These are phyloP conservation scores for Penicillium sclerotigenum DNA, from an alignment of 2,329 filamentous ascomycete genomes.

Conservation along the genomic window DNA sequence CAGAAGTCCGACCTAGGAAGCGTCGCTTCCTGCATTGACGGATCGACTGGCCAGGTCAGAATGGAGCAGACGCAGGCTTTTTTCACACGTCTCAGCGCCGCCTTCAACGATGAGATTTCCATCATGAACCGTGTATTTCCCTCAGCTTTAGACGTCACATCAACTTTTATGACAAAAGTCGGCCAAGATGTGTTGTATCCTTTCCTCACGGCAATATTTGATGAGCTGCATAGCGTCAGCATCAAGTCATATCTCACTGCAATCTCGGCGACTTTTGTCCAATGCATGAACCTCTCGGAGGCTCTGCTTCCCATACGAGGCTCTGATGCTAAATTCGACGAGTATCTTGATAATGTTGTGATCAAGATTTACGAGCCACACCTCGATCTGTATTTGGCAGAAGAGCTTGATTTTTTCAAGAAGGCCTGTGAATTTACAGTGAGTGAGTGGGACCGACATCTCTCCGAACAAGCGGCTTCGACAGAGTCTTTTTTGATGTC, in stretches of 20 bases:
- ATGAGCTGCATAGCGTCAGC: conserved; percentile 76
- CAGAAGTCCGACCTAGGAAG: conserved; percentile 69
- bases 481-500: conserved; percentile 95
- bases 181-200: conserved; percentile 79
- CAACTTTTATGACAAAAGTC: conserved; percentile 75
- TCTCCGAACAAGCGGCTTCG: conserved; percentile 84
- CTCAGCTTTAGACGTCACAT: conserved; percentile 65
- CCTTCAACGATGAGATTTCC: conserved; percentile 76
- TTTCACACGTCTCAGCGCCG: conserved; percentile 69
- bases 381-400: conserved; percentile 86
- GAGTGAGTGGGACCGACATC: conserved; percentile 81
- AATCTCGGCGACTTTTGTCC: conserved; percentile 82
- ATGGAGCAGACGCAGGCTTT: conserved; percentile 78
- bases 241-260: conserved; percentile 78
- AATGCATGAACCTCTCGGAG: conserved; percentile 73
- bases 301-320: conserved; percentile 64
- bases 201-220: conserved; percentile 79
- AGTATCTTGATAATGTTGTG: conserved; percentile 65
- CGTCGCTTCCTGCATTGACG: conserved; percentile 77
- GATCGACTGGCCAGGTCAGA: conserved; percentile 63
- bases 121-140: conserved; percentile 83
- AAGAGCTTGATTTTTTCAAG: conserved; percentile 85
- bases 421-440: conserved; percentile 74
- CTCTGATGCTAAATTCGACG: conserved; percentile 58
- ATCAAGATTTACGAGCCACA: conserved; percentile 82